Percentiles rank a stretch among this genome's conserved stretches.
phyloP scores from a whole-genome alignment of 305 asterid genomes.

The Solanum aculeatissimum region DNA sequence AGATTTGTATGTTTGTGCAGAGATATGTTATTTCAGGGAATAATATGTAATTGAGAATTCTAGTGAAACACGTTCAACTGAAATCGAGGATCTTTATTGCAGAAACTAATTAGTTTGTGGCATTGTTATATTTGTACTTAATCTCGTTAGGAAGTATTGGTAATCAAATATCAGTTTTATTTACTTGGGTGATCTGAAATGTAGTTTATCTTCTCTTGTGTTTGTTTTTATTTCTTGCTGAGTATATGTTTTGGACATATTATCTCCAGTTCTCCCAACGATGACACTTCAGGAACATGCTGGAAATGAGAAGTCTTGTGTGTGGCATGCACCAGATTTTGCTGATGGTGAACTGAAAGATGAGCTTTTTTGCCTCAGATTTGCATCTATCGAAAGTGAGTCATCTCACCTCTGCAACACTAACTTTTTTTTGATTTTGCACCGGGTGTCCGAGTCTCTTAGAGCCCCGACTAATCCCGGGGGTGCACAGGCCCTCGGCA shows the following conservation, averaged over 20 bases:
- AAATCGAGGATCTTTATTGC: neutral
- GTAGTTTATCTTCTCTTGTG: neutral
- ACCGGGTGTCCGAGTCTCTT: no score
- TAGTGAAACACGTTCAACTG: neutral
- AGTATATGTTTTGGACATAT: neutral
- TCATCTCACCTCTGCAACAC: neutral
- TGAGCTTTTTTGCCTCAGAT: conserved; percentile 37
- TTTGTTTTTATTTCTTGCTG: neutral
- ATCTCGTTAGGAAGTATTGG: neutral
- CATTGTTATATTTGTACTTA: neutral
- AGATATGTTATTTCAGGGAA: neutral
- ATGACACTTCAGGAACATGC: conserved; percentile 37
- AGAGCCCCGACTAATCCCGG: no score
- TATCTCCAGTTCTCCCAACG: conserved; percentile 19
- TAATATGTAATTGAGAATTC: neutral
- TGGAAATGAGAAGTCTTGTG: conserved; percentile 40
- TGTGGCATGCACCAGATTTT: conserved; percentile 45
- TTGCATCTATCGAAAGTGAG: conserved; percentile 40
- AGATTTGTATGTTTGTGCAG: neutral
- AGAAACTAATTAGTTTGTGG: neutral
- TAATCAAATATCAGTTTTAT: neutral
- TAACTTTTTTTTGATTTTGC: no score
- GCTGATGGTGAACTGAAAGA: conserved; percentile 41
- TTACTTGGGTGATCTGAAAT: neutral
- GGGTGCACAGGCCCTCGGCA: no score